Base-by-base conservation (phyloP, 73 alveolate species). In the Effrenium voratum region DNA sequence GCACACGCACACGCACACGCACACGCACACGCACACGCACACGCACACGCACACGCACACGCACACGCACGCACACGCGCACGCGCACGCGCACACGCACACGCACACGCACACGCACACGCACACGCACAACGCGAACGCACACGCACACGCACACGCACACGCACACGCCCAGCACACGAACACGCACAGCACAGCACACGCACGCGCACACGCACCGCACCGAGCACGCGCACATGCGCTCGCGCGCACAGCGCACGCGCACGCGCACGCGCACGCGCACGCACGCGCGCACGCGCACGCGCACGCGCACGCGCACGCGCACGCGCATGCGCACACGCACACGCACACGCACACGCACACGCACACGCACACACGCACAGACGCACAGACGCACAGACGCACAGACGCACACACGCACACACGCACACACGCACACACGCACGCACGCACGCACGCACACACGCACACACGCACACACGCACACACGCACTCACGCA, bases 81-180 rank as follows among this genome's bases (percentile, higher is more conserved):
- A 66, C 80, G 41, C 80, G 80, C 80, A 66, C 80, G 41, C 80
- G 80, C 80, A 66, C 80, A 28, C 80, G 80, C 80, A 66, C n/a
- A n/a, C n/a, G n/a, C n/a, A n/a, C n/a, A n/a, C n/a, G n/a, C n/a
- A n/a, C n/a, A n/a, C n/a, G n/a, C n/a, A n/a, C n/a, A n/a, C n/a
- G n/a, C n/a, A n/a, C n/a, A n/a, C n/a, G n/a, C n/a, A n/a, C n/a
- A n/a, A n/a, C n/a, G n/a, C n/a, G n/a, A n/a, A n/a, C n/a, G n/a
- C n/a, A n/a, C n/a, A n/a, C n/a, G n/a, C 70, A 55, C 70, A 55
- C 70, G 24, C 70, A 55, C 70, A 55, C 70, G 24, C 70, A 55
- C 24, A 55, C 70, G 24, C 70, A 55, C 70, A n/a, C n/a, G n/a
- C n/a, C n/a, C n/a, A n/a, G n/a, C n/a, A 55, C n/a, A n/a, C n/a